Evolutionary conservation across 2,329 filamentous ascomycete genomes (phyloP).

Genomic region (Pleurostoma richardsiae): DNA sequence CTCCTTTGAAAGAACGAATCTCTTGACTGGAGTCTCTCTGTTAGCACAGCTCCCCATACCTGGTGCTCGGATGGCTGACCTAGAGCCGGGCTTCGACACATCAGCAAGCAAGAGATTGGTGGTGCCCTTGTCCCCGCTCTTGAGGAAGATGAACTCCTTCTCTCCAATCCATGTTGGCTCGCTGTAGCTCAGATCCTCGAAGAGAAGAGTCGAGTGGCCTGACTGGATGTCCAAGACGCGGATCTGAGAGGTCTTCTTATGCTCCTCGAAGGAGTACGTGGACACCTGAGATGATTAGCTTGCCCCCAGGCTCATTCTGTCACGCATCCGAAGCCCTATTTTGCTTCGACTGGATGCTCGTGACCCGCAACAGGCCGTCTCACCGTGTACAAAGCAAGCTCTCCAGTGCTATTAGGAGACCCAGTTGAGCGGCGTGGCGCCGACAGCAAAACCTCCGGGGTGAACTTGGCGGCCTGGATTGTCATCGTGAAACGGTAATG

Average conservation of each 20-base stretch:
- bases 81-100: slow-evolving; percentile 24
- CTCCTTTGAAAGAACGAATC: slow-evolving; percentile 44
- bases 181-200: slow-evolving; percentile 57
- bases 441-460: slow-evolving; percentile 70
- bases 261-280: slow-evolving; percentile 74
- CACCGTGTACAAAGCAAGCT: slow-evolving; percentile 60
- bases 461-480: slow-evolving; percentile 65
- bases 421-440: slow-evolving; percentile 68
- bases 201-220: slow-evolving; percentile 61
- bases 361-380: slow-evolving; percentile 9
- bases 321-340: not conserved
- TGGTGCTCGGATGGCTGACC: slow-evolving; percentile 25
- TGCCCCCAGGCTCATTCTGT: not conserved
- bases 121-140: slow-evolving; percentile 38
- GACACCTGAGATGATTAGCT: slow-evolving; percentile 42
- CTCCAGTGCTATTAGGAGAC: slow-evolving; percentile 63
- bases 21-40: slow-evolving; percentile 29
- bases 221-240: slow-evolving; percentile 63
- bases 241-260: slow-evolving; percentile 64
- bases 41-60: slow-evolving; percentile 2
- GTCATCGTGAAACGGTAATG: slow-evolving; percentile 50
- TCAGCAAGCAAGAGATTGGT: slow-evolving; percentile 40
- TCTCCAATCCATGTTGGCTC: slow-evolving; percentile 76
- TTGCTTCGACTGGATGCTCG: not conserved
- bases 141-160: slow-evolving; percentile 53